phyloP scores from a whole-genome alignment of 1,284 basidiomycete species.

The Inonotus obliquus region DNA sequence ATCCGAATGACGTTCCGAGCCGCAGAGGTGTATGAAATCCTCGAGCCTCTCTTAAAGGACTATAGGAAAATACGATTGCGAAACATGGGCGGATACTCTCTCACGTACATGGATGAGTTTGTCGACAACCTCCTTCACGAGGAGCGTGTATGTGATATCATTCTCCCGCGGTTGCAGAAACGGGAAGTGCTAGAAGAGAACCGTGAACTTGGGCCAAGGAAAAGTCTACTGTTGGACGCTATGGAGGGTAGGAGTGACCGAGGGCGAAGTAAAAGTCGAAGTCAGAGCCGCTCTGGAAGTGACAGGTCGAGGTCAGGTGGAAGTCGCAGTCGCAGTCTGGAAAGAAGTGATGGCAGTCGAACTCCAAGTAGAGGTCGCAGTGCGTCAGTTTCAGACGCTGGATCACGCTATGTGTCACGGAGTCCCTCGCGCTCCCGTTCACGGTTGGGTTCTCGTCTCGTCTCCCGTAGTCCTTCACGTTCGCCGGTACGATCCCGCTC shows the following conservation, averaged over 20 bases:
- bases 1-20: conserved; percentile 91
- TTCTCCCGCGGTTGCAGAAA: conserved; percentile 86
- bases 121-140: conserved; percentile 81
- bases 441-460: conserved; percentile 36
- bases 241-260: conserved; percentile 61
- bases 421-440: conserved; percentile 52
- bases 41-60: conserved; percentile 94
- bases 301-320: conserved; percentile 23
- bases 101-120: conserved; percentile 93
- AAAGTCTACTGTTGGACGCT: conserved; percentile 77
- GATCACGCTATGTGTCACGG: conserved; percentile 59
- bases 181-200: conserved; percentile 88
- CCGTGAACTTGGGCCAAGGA: conserved; percentile 80
- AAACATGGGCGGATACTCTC: conserved; percentile 74
- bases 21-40: conserved; percentile 85
- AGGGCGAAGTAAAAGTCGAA: conserved; percentile 27
- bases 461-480: conserved; percentile 50
- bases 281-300: conserved; percentile 27
- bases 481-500: conserved; percentile 37
- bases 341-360: conserved; percentile 27
- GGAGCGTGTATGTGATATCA: conserved; percentile 95
- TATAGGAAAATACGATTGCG: conserved; percentile 86
- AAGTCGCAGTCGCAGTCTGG: conserved; percentile 20
- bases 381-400: conserved; percentile 38
- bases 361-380: conserved; percentile 26